phyloP scores from a whole-genome alignment of 106 monocot genomes.

The Dendrobium chrysotoxum region DNA sequence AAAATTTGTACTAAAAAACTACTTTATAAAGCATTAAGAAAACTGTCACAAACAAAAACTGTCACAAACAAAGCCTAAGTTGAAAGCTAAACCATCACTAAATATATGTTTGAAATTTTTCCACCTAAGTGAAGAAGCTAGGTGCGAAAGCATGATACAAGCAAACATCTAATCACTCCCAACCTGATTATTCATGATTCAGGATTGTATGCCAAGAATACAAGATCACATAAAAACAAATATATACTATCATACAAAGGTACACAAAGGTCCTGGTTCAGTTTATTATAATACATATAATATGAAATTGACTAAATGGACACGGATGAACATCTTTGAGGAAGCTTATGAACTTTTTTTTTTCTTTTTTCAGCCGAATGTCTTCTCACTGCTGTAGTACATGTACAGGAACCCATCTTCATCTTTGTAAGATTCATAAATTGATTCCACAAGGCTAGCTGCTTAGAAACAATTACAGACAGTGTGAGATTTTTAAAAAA shows the following conservation, averaged over 20 bases:
- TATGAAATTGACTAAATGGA: neutral
- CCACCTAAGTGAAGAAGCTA: too few species aligned
- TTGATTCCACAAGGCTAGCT: constrained; percentile 33
- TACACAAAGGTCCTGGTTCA: neutral
- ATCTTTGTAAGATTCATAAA: constrained; percentile 48
- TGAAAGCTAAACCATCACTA: too few species aligned
- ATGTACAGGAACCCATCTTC: constrained; percentile 65
- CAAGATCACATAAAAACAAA: neutral
- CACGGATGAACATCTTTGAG: neutral
- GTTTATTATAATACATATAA: neutral
- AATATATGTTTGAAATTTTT: too few species aligned
- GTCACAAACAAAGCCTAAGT: too few species aligned
- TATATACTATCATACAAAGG: neutral
- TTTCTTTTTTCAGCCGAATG: constrained; percentile 25
- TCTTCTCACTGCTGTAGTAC: constrained; percentile 70
- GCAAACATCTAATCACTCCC: too few species aligned
- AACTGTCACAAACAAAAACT: too few species aligned
- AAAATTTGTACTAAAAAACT: too few species aligned
- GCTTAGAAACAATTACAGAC: neutral
- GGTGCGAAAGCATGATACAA: too few species aligned
- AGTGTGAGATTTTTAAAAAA: neutral
- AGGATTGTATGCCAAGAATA: neutral
- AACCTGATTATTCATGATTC: too few species aligned
- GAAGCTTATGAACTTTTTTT: neutral
- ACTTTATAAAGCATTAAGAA: too few species aligned